A percentile compares a stretch with the other conserved stretches of the same genome.
Conservation (phyloP, 805 yeast species). For the Candida alai region DNA sequence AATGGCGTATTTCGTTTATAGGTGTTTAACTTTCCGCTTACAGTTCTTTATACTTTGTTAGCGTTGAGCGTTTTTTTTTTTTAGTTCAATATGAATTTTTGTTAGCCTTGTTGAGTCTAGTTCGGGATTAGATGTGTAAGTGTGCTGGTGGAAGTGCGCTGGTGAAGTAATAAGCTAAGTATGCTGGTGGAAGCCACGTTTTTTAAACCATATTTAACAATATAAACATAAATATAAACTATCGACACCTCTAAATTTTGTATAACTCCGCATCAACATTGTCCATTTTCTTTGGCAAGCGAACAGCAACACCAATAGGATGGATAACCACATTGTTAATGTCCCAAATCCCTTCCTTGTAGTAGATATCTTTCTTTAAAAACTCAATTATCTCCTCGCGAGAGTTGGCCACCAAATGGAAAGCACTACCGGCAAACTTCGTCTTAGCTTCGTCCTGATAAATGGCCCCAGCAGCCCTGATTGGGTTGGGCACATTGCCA, state of each 20-base stretch:
- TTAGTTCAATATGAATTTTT: conserved; percentile 1
- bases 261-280: conserved; percentile 22
- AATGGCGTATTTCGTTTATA: too few species aligned
- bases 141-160: too few species aligned
- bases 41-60: too few species aligned
- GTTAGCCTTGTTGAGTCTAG: too few species aligned
- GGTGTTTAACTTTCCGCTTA: too few species aligned
- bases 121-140: too few species aligned
- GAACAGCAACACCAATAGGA: conserved; percentile 42
- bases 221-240: too few species aligned
- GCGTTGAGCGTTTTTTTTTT: too few species aligned
- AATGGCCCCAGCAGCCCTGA: conserved; percentile 41
- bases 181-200: too few species aligned
- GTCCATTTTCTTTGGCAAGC: conserved; percentile 33
- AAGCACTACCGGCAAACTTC: conserved; percentile 64
- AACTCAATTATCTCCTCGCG: conserved; percentile 63
- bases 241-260: conserved; percentile 12
- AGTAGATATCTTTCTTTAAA: conserved; percentile 60
- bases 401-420: conserved; percentile 60
- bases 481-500: conserved; percentile 27
- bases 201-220: too few species aligned
- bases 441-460: conserved; percentile 39
- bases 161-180: too few species aligned
- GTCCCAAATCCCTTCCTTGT: conserved; percentile 73
- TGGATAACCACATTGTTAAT: conserved; percentile 54